Conservation (phyloP, 768 basidiomycete species). For the Mycena vitilis region DNA sequence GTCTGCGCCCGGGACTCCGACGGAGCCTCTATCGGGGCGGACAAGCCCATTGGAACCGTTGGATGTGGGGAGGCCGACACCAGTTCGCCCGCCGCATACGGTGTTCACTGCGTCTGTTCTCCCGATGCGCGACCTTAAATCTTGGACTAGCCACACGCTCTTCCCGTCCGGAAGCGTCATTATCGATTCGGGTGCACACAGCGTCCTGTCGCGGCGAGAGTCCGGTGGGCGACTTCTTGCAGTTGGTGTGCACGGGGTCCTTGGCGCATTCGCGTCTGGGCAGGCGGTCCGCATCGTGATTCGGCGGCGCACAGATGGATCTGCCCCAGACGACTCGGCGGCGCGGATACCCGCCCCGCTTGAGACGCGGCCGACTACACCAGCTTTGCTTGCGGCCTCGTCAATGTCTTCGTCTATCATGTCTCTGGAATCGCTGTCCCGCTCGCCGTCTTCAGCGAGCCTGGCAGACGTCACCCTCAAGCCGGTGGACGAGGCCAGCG, state of each 20-base stretch:
- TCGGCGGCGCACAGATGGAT: conserved; percentile 48
- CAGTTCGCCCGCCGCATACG: conserved; percentile 83
- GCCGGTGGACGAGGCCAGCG: conserved; percentile 53
- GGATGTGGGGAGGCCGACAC: conserved; percentile 35
- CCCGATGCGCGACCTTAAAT: conserved; percentile 89
- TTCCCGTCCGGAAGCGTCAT: conserved; percentile 89
- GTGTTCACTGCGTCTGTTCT: conserved; percentile 79
- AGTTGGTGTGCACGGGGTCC: conserved; percentile 88
- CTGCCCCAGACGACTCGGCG: conserved; percentile 43
- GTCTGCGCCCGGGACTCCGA: conserved; percentile 50
- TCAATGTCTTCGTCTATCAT: conserved; percentile 59
- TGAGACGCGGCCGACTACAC: conserved; percentile 68
- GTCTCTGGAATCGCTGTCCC: conserved; percentile 57
- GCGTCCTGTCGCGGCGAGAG: conserved; percentile 84
- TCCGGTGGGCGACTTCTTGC: conserved; percentile 94
- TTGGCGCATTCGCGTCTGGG: conserved; percentile 91
- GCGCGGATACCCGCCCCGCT: conserved; percentile 53
- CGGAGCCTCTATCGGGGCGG: conserved; percentile 43
- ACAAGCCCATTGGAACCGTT: conserved; percentile 38
- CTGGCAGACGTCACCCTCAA: conserved; percentile 36
- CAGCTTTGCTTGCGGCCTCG: conserved; percentile 55
- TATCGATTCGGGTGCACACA: conserved; percentile 90
- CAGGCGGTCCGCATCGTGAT: conserved; percentile 92
- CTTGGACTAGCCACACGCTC: conserved; percentile 97
- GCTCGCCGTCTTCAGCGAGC: conserved; percentile 50